Conservation (phyloP, 768 basidiomycete genomes). For the Serendipita sp. region DNA sequence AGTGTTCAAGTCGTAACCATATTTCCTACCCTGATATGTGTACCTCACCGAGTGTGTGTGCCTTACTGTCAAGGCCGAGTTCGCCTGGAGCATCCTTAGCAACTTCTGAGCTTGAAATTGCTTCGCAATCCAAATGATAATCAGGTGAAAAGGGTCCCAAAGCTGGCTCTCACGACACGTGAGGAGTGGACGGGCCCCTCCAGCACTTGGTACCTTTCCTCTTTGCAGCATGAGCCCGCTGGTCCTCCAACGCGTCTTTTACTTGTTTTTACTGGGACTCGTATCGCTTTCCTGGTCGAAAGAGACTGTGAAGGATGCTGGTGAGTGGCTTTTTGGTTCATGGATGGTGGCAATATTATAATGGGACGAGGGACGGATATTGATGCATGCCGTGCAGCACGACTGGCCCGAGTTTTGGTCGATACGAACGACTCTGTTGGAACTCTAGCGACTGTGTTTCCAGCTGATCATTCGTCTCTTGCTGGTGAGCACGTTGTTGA, state of each 20-base stretch:
- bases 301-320: constrained; percentile 36
- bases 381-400: constrained; percentile 20
- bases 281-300: constrained; percentile 11
- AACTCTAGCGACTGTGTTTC: constrained; percentile 36
- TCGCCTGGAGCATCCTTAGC: no score
- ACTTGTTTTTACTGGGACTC: neutral
- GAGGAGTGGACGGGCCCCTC: no score
- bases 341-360: neutral
- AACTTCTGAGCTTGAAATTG: no score
- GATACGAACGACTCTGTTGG: constrained; percentile 27
- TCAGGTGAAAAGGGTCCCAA: no score
- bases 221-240: no score
- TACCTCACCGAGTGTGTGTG: no score
- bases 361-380: neutral
- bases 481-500: constrained; percentile 20
- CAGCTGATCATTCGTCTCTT: constrained; percentile 24
- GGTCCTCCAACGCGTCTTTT: neutral
- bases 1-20: no score
- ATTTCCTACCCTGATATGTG: no score
- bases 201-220: no score
- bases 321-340: constrained; percentile 16
- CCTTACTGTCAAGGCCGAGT: no score
- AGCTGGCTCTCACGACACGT: no score
- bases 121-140: no score
- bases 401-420: constrained; percentile 28